Conservation (phyloP, 2,329 filamentous ascomycete genomes). For the Colletotrichum siamense region DNA sequence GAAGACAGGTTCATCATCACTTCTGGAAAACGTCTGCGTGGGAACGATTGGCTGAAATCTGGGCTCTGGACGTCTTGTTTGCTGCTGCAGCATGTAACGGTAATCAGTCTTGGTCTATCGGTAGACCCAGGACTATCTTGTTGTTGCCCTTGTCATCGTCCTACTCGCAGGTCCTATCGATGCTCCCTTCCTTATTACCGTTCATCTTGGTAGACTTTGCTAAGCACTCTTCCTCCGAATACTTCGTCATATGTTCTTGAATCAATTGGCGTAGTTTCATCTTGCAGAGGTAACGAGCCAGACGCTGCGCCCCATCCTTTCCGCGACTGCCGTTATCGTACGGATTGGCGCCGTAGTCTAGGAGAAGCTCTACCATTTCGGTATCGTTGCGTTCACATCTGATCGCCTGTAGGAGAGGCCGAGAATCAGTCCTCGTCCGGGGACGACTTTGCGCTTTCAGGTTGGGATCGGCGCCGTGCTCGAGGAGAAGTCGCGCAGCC, state of each 20-base stretch:
- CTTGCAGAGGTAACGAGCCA: not conserved
- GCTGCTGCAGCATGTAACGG: not conserved
- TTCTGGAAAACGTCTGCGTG: not conserved
- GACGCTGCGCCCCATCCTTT: not conserved
- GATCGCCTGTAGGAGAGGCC: not conserved
- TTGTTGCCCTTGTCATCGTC: not conserved
- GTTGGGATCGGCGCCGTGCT: not conserved
- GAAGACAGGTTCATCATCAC: not conserved
- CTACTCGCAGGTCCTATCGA: not conserved
- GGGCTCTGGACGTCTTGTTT: not conserved
- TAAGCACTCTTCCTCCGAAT: not conserved
- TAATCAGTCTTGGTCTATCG: not conserved
- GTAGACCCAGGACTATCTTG: not conserved
- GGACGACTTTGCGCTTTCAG: not conserved
- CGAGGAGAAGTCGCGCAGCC: not conserved
- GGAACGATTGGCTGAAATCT: not conserved
- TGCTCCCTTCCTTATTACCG: not conserved
- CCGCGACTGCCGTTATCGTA: not conserved
- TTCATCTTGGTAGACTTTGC: not conserved
- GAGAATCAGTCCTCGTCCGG: too few relatives aligned
- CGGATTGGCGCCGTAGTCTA: not conserved
- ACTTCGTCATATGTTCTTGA: not conserved
- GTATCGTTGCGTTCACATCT: not conserved
- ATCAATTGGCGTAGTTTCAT: not conserved
- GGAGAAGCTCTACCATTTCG: not conserved